A percentile compares a stretch with the other conserved stretches of the same genome.
Evolutionary conservation across 768 basidiomycete species (phyloP).

Genomic region (Pleurotus eryngii): DNA sequence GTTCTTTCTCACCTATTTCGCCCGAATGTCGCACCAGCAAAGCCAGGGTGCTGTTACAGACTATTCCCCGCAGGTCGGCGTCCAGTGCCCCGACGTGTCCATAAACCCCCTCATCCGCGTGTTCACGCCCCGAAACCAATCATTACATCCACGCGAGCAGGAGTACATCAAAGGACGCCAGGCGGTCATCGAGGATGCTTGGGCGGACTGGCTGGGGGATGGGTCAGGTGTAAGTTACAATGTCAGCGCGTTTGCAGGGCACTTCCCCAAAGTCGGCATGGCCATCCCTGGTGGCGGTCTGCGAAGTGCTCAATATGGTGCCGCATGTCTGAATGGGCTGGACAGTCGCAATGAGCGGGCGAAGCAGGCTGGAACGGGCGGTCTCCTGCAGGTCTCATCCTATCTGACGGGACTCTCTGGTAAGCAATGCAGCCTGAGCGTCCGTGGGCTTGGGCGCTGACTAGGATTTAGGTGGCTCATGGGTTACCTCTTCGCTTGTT

Average conservation of each 20-base stretch:
- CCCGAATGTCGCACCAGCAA: constrained; percentile 12
- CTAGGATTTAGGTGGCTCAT: constrained; percentile 51
- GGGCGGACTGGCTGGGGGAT: constrained; percentile 59
- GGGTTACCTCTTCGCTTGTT: constrained; percentile 60
- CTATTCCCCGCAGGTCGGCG: constrained; percentile 51
- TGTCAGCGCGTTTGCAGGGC: constrained; percentile 34
- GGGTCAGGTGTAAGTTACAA: constrained; percentile 51
- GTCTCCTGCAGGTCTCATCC: constrained; percentile 65
- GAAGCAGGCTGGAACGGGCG: constrained; percentile 58
- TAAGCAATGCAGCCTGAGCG: constrained; percentile 19
- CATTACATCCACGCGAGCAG: constrained; percentile 45
- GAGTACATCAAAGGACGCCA: constrained; percentile 45
- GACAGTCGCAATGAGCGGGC: constrained; percentile 61
- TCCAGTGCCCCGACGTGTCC: constrained; percentile 49
- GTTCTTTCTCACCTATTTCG: constrained; percentile 9
- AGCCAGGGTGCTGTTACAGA: constrained; percentile 32
- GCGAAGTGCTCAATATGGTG: constrained; percentile 64
- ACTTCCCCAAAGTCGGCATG: constrained; percentile 53
- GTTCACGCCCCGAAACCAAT: constrained; percentile 48
- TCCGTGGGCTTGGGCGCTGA: background rate
- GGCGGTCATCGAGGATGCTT: constrained; percentile 42
- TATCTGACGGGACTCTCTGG: constrained; percentile 70
- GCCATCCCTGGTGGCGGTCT: constrained; percentile 73
- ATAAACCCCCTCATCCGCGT: constrained; percentile 45
- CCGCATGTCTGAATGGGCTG: constrained; percentile 52